Evolutionary conservation across 2,329 filamentous ascomycete genomes (phyloP).

Genomic region (Nemania sp.): DNA sequence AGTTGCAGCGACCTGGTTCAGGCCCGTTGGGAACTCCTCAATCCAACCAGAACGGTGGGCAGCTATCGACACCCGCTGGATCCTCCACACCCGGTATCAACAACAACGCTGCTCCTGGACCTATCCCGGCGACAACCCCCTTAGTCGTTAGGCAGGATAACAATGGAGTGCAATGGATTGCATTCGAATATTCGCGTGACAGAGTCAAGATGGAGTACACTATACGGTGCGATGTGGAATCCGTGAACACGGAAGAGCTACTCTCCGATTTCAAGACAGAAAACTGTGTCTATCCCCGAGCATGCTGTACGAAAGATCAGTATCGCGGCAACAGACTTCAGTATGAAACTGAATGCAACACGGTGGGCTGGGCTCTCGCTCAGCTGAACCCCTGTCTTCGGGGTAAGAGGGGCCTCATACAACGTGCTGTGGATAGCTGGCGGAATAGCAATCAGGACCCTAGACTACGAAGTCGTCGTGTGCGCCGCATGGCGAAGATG

Average conservation of each 20-base stretch:
- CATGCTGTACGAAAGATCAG: constrained; percentile 92
- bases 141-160: constrained; percentile 92
- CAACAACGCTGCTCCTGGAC: constrained; percentile 89
- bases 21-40: constrained; percentile 52
- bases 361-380: constrained; percentile 97
- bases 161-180: constrained; percentile 98
- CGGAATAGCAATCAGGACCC: constrained; percentile 98
- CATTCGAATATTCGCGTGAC: constrained; percentile 96
- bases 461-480: constrained; percentile 83
- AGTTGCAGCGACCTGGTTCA: constrained; percentile 62
- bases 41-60: constrained; percentile 48
- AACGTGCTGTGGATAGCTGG: constrained; percentile 97
- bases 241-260: constrained; percentile 86
- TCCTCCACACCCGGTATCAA: constrained; percentile 64
- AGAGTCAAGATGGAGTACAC: constrained; percentile 99
- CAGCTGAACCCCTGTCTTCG: constrained; percentile 88
- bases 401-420: constrained; percentile 93
- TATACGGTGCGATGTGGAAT: constrained; percentile 96
- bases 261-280: constrained; percentile 91
- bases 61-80: constrained; percentile 50
- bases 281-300: constrained; percentile 96
- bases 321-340: constrained; percentile 94
- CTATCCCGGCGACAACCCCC: constrained; percentile 94
- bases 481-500: constrained; percentile 95
- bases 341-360: constrained; percentile 98